Conservation (phyloP, 768 basidiomycete genomes). For the Lactifluus piperatus region DNA sequence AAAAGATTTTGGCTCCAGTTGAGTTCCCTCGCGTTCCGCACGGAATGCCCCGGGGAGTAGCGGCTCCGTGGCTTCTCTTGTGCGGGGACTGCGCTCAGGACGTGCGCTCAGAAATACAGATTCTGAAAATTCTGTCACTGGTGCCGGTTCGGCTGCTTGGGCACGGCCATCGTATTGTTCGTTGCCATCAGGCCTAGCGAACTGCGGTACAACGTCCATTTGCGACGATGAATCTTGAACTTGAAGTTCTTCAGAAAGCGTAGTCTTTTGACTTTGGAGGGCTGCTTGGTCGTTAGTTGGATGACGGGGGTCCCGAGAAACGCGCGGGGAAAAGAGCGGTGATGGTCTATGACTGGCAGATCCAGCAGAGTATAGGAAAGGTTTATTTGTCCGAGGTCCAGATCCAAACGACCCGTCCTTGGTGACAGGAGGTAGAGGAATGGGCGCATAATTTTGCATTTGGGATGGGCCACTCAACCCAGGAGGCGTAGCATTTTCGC, state of each 20-base stretch:
- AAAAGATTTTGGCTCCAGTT: background rate
- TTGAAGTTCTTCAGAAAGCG: background rate
- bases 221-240: background rate
- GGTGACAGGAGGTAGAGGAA: background rate
- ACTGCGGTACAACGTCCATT: background rate
- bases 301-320: background rate
- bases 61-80: conserved; percentile 11
- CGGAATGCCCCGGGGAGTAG: conserved; percentile 11
- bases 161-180: background rate
- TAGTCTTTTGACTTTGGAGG: background rate
- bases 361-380: background rate
- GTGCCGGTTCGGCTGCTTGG: background rate
- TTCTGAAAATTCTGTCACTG: conserved; percentile 13
- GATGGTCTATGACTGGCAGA: background rate
- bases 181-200: background rate
- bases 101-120: conserved; percentile 4
- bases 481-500: background rate
- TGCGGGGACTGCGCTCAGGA: background rate
- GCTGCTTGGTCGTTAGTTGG: background rate
- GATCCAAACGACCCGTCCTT: background rate
- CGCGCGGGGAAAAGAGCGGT: conserved; percentile 1
- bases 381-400: conserved; percentile 2
- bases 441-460: background rate
- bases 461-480: conserved; percentile 2
- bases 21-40: background rate